Percentiles rank a stretch among this genome's conserved stretches.
Evolutionary conservation across 2,329 filamentous ascomycete species (phyloP).

Genomic region (Chrysosporium keratinophilum): DNA sequence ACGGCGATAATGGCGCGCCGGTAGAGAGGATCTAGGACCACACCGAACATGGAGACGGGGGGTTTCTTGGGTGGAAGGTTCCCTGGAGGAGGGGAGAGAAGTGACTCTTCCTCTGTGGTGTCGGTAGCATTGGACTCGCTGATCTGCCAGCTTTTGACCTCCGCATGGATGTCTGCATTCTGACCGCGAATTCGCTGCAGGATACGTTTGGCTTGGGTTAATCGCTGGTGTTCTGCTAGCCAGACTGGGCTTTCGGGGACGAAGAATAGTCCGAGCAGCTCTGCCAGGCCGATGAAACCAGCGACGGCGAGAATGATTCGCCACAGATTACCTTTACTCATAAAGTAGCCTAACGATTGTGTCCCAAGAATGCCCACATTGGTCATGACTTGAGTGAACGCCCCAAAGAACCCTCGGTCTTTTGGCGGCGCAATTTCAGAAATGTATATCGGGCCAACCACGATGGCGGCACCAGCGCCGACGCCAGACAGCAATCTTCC

Average conservation of each 20-base stretch:
- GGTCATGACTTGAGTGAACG: slow-evolving; percentile 82
- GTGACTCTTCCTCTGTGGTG: slow-evolving; percentile 54
- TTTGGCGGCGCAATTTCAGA: slow-evolving; percentile 73
- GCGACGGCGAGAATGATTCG: slow-evolving; percentile 69
- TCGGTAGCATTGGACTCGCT: slow-evolving; percentile 19
- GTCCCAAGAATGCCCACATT: slow-evolving; percentile 80
- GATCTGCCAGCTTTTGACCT: slow-evolving; percentile 53
- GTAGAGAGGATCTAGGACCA: slow-evolving; percentile 57
- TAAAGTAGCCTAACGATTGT: slow-evolving; percentile 75
- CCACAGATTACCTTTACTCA: slow-evolving; percentile 73
- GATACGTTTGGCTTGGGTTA: slow-evolving; percentile 52
- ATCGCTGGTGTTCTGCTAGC: slow-evolving; percentile 58
- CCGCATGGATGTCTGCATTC: slow-evolving; percentile 58
- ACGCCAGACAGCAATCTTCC: slow-evolving; percentile 73
- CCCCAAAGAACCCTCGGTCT: slow-evolving; percentile 66
- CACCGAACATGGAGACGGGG: slow-evolving; percentile 55
- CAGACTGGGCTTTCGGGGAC: slow-evolving; percentile 82
- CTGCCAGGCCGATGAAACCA: slow-evolving; percentile 54
- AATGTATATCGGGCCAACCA: slow-evolving; percentile 90
- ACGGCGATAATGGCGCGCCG: slow-evolving; percentile 70
- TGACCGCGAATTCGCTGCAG: slow-evolving; percentile 68
- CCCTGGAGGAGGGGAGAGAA: slow-evolving; percentile 51
- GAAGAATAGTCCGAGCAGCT: slow-evolving; percentile 61
- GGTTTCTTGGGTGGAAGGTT: slow-evolving; percentile 56
- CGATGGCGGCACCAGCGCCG: slow-evolving; percentile 77